Base-by-base conservation (phyloP, 2,329 filamentous ascomycete genomes). In the Magnaporthiopsis incrustans region DNA sequence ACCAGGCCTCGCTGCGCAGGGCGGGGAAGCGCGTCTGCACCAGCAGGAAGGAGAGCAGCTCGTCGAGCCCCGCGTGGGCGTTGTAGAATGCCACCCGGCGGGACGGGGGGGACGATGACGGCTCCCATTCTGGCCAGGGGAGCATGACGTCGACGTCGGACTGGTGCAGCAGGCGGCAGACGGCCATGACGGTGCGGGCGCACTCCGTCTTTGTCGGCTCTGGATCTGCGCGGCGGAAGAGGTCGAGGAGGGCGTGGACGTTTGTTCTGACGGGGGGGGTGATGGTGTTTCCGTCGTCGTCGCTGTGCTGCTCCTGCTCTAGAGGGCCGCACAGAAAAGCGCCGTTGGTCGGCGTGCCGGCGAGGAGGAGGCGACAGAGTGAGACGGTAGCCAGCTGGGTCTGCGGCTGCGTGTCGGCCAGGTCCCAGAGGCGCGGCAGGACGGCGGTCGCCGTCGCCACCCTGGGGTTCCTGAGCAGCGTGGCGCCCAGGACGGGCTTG, bases 321-420 rank as follows among this genome's bases (percentile, higher is more conserved):
- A 79, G 70, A 1, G 78, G 77, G 0, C 73, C 69, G 69, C 81
- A 82, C n/a, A 87, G 69, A 26, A 74, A 75, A 2, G 73, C 72
- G 3, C 85, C 82, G 66, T 88, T 89, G 2, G 73, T 67, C 0
- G 80, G 77, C 62, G 80, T 84, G 59, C 79, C 79, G 58, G 81
- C 76, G 3, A 88, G 75, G 5, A 89, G 78, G 26, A 87, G 75
- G 1, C 86, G 81, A 1, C 81, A 77, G 2, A 89, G 77, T 0
- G 84, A 85, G 27, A 86, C 79, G 25, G 85, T 82, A 10, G 81
- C 79, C 68, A 87, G 87, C 67, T 87, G 85, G 3, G 87, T 79
- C 67, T 87, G 84, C 12, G 80, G 79, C 59, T 82, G 76, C 0
- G 79, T 77, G 57, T 77, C 72, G 3, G 78, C 76, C 64, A 84